Conservation (phyloP, 1,139 yeast genomes). For the Geotrichum australiense region DNA sequence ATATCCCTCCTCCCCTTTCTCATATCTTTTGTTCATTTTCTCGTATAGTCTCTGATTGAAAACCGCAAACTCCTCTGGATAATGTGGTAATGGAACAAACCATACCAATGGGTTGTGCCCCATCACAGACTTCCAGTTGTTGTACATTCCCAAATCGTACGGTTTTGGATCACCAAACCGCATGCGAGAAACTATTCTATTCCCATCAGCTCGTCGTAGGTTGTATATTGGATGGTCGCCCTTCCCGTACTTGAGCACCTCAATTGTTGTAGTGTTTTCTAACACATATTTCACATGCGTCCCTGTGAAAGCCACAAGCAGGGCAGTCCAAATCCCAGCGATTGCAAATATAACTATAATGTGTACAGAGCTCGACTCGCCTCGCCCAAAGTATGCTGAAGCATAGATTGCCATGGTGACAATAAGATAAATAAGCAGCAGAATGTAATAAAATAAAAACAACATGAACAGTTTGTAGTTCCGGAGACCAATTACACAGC, state of each 20-base stretch:
- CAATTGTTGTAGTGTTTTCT: slow-evolving; percentile 33
- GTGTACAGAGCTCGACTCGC: slow-evolving; percentile 22
- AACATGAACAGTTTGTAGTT: slow-evolving; percentile 76
- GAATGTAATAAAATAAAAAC: slow-evolving; percentile 48
- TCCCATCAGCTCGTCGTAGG: slow-evolving; percentile 19
- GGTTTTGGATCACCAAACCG: slow-evolving; percentile 23
- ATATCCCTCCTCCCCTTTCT: slow-evolving; percentile 25
- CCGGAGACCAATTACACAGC: slow-evolving; percentile 70
- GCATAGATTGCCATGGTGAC: slow-evolving; percentile 29
- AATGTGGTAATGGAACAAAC: slow-evolving; percentile 32
- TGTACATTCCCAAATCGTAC: slow-evolving; percentile 29
- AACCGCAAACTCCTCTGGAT: slow-evolving; percentile 12
- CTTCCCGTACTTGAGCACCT: slow-evolving; percentile 28
- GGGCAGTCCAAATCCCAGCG: slow-evolving; percentile 24
- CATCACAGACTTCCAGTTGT: slow-evolving; percentile 32
- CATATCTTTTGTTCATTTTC: slow-evolving; percentile 23
- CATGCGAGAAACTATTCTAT: slow-evolving; percentile 13
- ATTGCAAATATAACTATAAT: slow-evolving; percentile 31
- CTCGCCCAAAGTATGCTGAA: slow-evolving; percentile 17
- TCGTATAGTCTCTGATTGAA: slow-evolving; percentile 24
- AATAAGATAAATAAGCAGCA: slow-evolving; percentile 38
- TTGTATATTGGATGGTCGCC: slow-evolving; percentile 28
- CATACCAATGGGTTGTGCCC: slow-evolving; percentile 33
- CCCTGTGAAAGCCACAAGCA: slow-evolving; percentile 27
- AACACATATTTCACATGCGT: slow-evolving; percentile 30